Base-by-base conservation (phyloP, 2,329 filamentous ascomycete species). In the Corniculantispora saksenae region DNA sequence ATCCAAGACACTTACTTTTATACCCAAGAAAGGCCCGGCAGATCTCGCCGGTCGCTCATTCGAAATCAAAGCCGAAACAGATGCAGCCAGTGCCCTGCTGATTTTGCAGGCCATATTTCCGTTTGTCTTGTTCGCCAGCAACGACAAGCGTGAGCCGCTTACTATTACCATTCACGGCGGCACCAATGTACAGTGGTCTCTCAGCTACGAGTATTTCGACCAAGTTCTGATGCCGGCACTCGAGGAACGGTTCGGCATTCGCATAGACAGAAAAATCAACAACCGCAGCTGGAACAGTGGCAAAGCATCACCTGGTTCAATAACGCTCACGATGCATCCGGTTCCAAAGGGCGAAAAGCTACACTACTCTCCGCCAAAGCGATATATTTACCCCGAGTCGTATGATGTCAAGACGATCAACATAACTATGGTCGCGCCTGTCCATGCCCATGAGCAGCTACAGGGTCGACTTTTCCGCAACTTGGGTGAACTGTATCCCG, bases 71-170 rank as follows among this genome's bases (percentile, higher is more conserved):
- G 81, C 84, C 4, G 79, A 80, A 2, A 84, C 83, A 0, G 73
- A 74, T 9, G 84, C 83, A 1, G 84, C 86, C 0, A 88, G 86
- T 69, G 78, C 83, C 1, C 72, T 86, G 27, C 80, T 89, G 15
- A 82, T 89, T 63, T 79, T 89, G 66, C 87, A 89, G 72, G 85
- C 86, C 2, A 76, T 89, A 10, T 76, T 89, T 6, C 87, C 86
- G 0, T 88, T 84, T 66, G 75, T 89, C 1, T 71, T 89, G 7
- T 87, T 86, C 64, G 81, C 84, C 0, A 77, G 80, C n/a, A 79
- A 80, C 66, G 75, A 77, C 8, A 71, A 67, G n/a, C 73, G 70
- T 8, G 77, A 81, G 29, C 79, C 81, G 1, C 75, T 88, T 25
- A 78, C 79, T 35, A 69, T 89, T 6, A 78, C 80, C 21, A 81